Conservation (phyloP, 495 filamentous ascomycete genomes). For the Margaritispora aquatica region DNA sequence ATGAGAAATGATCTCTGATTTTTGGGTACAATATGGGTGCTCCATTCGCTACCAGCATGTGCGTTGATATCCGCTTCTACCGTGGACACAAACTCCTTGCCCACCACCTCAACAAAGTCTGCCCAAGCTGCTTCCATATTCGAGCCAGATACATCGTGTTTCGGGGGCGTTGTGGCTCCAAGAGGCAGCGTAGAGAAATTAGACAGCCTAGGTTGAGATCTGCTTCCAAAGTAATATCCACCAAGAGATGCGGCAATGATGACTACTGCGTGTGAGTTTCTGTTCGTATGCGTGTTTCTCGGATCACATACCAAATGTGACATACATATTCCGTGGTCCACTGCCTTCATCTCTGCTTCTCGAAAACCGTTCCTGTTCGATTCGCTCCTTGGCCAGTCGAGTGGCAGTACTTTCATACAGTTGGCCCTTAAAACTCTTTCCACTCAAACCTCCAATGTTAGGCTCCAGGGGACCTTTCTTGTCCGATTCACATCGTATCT, state of each 20-base stretch:
- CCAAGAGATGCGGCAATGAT: slow-evolving; percentile 53
- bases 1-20: slow-evolving; percentile 48
- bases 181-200: slow-evolving; percentile 71
- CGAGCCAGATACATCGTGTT: slow-evolving; percentile 62
- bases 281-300: background rate
- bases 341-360: slow-evolving; percentile 45
- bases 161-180: slow-evolving; percentile 47
- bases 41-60: slow-evolving; percentile 87
- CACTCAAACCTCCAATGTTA: background rate
- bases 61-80: slow-evolving; percentile 53
- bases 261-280: no score
- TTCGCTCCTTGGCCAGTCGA: slow-evolving; percentile 67
- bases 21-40: slow-evolving; percentile 58
- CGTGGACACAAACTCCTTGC: slow-evolving; percentile 80
- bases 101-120: slow-evolving; percentile 81
- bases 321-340: slow-evolving; percentile 49
- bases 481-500: slow-evolving; percentile 18
- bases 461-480: slow-evolving; percentile 5
- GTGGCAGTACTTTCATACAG: slow-evolving; percentile 77
- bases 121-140: slow-evolving; percentile 92
- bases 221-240: slow-evolving; percentile 67
- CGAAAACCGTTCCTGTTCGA: slow-evolving; percentile 60
- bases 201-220: slow-evolving; percentile 50
- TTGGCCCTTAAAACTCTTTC: slow-evolving; percentile 71
- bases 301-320: slow-evolving; percentile 52